phyloP scores from a whole-genome alignment of 1,139 yeast genomes.

The Taphrina flavorubra region DNA sequence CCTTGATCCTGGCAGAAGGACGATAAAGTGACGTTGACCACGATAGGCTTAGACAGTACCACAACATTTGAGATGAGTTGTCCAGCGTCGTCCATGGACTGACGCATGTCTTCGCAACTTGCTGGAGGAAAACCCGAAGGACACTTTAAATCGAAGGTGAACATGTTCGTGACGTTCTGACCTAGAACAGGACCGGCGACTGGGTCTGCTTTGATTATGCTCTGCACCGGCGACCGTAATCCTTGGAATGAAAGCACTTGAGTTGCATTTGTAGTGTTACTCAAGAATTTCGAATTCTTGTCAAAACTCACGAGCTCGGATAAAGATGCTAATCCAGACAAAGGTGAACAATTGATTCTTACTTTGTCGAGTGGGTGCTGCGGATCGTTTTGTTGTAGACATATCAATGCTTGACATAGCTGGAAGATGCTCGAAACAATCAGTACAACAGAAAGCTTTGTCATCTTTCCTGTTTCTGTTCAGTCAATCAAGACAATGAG shows the following conservation, averaged over 20 bases:
- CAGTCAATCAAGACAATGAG: too few relatives aligned
- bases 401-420: slow-evolving; percentile 11
- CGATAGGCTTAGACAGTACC: slow-evolving; percentile 3
- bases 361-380: slow-evolving; percentile 14
- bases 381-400: slow-evolving; percentile 31
- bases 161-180: slow-evolving; percentile 18
- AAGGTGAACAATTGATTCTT: slow-evolving; percentile 30
- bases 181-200: slow-evolving; percentile 23
- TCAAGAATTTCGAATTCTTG: neutral
- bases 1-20: slow-evolving; percentile 20
- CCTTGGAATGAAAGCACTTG: slow-evolving; percentile 12
- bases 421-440: neutral
- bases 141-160: slow-evolving; percentile 19
- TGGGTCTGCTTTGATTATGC: slow-evolving; percentile 16
- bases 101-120: slow-evolving; percentile 16
- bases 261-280: neutral
- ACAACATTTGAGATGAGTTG: slow-evolving; percentile 30
- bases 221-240: slow-evolving; percentile 27
- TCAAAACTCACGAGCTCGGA: neutral
- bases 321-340: neutral
- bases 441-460: too few relatives aligned
- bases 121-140: slow-evolving; percentile 2
- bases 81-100: slow-evolving; percentile 24
- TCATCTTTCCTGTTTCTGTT: too few relatives aligned
- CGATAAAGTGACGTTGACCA: slow-evolving; percentile 26